Evolutionary conservation across 306 rosid genomes (phyloP).

Genomic region (Gillenia trifoliata): DNA sequence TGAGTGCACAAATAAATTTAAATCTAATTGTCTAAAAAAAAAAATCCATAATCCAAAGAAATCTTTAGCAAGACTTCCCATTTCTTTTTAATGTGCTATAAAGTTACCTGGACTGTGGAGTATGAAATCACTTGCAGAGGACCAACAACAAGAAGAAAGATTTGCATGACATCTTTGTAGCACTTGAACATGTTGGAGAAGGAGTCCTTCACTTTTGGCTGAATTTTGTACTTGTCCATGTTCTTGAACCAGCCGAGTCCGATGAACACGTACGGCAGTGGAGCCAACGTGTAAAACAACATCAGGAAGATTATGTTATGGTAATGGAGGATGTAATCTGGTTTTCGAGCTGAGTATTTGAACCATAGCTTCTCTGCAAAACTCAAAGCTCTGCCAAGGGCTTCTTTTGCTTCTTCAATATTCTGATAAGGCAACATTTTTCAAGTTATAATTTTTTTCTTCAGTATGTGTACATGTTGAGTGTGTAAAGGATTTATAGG

Average conservation of each 20-base stretch:
- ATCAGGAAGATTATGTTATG: constrained; percentile 47
- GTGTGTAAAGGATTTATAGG: not conserved
- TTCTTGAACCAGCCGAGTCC: constrained; percentile 32
- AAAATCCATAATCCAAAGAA: too few species aligned
- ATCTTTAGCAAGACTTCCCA: too few species aligned
- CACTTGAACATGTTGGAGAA: constrained; percentile 39
- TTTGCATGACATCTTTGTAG: constrained; percentile 44
- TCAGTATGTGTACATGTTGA: not conserved
- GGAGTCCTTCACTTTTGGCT: constrained; percentile 31
- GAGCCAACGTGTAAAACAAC: constrained; percentile 34
- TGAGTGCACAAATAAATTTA: too few species aligned
- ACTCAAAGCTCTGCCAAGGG: constrained; percentile 38
- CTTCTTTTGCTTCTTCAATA: constrained; percentile 31
- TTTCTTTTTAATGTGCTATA: too few species aligned
- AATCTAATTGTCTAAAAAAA: too few species aligned
- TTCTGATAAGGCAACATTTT: constrained; percentile 50
- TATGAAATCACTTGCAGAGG: constrained; percentile 48
- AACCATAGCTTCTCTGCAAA: constrained; percentile 53
- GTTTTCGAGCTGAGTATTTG: constrained; percentile 43
- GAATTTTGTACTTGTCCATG: constrained; percentile 46
- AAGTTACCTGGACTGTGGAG: constrained; percentile 40
- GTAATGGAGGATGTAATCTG: constrained; percentile 48
- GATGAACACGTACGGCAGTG: constrained; percentile 33
- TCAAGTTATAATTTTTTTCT: too few species aligned
- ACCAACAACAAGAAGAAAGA: constrained; percentile 42